These are phyloP conservation scores for Penicillium subrubescens DNA, from an alignment of 495 filamentous ascomycete genomes.

Conservation along the genomic window DNA sequence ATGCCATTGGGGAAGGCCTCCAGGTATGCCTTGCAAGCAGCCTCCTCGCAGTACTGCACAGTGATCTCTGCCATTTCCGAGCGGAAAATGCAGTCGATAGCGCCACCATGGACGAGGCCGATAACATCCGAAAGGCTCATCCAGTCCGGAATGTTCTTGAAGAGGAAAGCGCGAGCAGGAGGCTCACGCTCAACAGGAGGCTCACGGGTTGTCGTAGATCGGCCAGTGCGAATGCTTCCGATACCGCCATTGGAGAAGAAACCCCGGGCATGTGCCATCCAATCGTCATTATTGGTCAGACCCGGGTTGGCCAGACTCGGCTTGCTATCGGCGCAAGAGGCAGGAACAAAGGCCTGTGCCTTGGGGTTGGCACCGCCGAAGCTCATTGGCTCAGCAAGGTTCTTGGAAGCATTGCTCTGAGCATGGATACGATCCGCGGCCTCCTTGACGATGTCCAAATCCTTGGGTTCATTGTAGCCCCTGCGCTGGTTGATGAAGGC, in stretches of 20 bases:
- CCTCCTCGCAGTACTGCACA: slow-evolving; percentile 13
- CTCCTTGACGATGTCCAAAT: too few relatives aligned
- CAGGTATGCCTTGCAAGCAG: slow-evolving; percentile 9
- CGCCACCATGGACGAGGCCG: slow-evolving; percentile 46
- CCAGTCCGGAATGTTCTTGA: slow-evolving; percentile 38
- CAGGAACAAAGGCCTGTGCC: not conserved
- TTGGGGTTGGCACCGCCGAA: not conserved
- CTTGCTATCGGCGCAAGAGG: not conserved
- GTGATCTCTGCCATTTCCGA: slow-evolving; percentile 4
- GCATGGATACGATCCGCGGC: too few relatives aligned
- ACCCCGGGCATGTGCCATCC: not conserved
- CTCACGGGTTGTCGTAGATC: not conserved
- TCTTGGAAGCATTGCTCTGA: too few relatives aligned
- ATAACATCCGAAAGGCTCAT: slow-evolving; percentile 38
- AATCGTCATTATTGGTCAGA: not conserved
- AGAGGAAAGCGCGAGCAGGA: slow-evolving; percentile 31
- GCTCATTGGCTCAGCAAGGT: too few relatives aligned
- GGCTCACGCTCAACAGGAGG: not conserved
- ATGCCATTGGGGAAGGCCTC: slow-evolving; percentile 6
- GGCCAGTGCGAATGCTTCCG: not conserved
- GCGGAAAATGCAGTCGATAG: slow-evolving; percentile 38
- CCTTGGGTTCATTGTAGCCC: too few relatives aligned
- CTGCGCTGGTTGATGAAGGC: too few relatives aligned
- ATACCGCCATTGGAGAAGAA: not conserved
- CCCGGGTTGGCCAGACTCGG: not conserved